Evolutionary conservation across 2,329 filamentous ascomycete genomes (phyloP), one percentile per base, ranked within the genome.

Genomic region (Cladobotryum mycophilum): DNA sequence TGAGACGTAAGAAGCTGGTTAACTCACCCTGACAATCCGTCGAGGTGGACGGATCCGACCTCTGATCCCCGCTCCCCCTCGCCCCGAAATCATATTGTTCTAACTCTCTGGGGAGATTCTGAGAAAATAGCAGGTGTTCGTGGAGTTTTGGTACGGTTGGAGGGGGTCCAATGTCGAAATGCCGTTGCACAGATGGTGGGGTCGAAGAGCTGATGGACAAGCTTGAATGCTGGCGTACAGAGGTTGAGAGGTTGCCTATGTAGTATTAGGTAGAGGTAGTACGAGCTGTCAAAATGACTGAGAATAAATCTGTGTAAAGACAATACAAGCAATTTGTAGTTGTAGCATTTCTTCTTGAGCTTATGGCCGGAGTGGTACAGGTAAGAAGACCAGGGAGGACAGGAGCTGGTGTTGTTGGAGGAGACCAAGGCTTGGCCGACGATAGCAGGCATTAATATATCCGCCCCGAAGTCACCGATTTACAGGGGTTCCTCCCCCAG

Each of bases 41-140:
- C 70, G 70, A 63, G 70, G 70, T 47, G 70, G 69, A 49, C 70
- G 69, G 57, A 73, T 73, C 59, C 70, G 67, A 51, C 69, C 67
- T 48, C 68, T 64, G 49, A 65, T 61, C 51, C 69, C 69, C 48
- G 67, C 65, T 62, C 71, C 70, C 50, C 74, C 74, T 59, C 74
- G 69, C 54, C 74, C 74, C 6, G 74, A 75, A 58, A 77, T 76
- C 74, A 77, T 77, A 40, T 36, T 52, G 22, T 15, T 30, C 48
- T 33, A 45, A 40, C 45, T 48, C 45, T 36, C 36, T 7, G 45
- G 6, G 25, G 36, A 33, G 15, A 25, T 4, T 18, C n/a, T 30
- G 3, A 4, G 9, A 30, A 30, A 30, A 11, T 30, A 3, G 25
- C 25, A 30, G 25, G 25, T 6, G 25, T 30, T 30, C 2, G 25